phyloP scores from a whole-genome alignment of 176 grass and related monocot genomes.

The Oryza coarctata region DNA sequence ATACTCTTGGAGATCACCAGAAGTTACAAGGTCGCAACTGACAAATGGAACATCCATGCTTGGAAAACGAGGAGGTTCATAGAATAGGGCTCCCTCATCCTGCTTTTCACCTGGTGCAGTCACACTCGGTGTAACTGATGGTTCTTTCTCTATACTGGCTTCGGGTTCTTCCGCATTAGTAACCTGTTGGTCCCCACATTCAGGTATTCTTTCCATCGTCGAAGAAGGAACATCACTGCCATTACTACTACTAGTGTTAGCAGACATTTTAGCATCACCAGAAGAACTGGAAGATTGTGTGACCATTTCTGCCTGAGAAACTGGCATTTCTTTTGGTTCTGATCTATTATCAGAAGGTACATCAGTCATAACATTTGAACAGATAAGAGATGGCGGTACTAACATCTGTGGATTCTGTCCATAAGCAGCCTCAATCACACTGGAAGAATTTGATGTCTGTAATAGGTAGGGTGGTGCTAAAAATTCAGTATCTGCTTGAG shows the following conservation, averaged over 20 bases:
- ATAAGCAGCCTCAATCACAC: conserved; percentile 28
- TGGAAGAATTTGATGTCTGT: conserved; percentile 38
- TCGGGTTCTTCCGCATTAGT: conserved; percentile 42
- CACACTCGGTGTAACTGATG: conserved; percentile 1
- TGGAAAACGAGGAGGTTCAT: conserved; percentile 87
- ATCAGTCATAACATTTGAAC: conserved; percentile 33
- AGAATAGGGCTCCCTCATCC: conserved; percentile 60
- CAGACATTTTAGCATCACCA: conserved; percentile 24
- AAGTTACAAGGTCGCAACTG: conserved; percentile 86
- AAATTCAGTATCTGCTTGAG: conserved; percentile 25
- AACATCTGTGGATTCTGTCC: conserved; percentile 5
- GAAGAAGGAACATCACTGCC: conserved; percentile 3
- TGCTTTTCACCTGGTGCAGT: conserved; percentile 18
- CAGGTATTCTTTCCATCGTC: conserved; percentile 17
- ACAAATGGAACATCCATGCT: conserved; percentile 89
- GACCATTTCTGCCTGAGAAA: conserved; percentile 42
- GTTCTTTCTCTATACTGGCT: not conserved
- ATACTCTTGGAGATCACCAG: conserved; percentile 76
- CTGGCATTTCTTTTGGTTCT: conserved; percentile 25
- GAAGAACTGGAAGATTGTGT: conserved; percentile 19
- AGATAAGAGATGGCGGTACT: conserved; percentile 33
- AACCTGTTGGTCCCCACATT: conserved; percentile 12
- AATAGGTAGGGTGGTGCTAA: conserved; percentile 8
- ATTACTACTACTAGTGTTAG: conserved; percentile 28
- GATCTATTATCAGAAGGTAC: conserved; percentile 15